Percentiles rank a stretch among this genome's conserved stretches.
These are phyloP conservation scores for Begonia masoniana DNA, from an alignment of 306 rosid genomes.

Conservation along the genomic window DNA sequence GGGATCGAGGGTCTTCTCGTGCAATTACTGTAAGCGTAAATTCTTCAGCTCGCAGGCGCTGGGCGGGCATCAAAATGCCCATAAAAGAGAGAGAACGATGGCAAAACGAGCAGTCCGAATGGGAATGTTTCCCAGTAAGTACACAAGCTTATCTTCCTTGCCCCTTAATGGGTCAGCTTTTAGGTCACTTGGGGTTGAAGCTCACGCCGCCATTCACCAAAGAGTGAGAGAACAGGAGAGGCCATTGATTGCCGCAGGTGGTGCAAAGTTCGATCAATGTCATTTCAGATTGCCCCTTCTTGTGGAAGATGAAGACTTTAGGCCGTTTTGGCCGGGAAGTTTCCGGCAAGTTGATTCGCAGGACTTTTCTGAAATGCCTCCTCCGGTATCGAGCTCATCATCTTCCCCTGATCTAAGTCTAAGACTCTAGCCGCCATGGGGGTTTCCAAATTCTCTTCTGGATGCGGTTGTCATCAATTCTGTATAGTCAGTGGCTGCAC, in stretches of 20 bases:
- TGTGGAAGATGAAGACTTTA: slow-evolving; percentile 45
- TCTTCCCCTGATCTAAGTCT: slow-evolving; percentile 68
- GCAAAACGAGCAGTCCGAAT: slow-evolving; percentile 74
- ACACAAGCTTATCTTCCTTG: slow-evolving; percentile 63
- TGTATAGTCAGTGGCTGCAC: too few species aligned
- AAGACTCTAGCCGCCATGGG: slow-evolving; percentile 30
- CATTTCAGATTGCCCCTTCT: slow-evolving; percentile 33
- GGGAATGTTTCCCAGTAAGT: slow-evolving; percentile 56
- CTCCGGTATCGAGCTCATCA: slow-evolving; percentile 25
- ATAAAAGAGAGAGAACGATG: slow-evolving; percentile 84
- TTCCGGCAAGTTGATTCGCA: slow-evolving; percentile 36
- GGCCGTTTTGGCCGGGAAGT: slow-evolving; percentile 78
- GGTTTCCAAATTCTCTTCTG: too few species aligned
- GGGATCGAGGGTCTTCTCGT: slow-evolving; percentile 59
- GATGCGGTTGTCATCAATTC: too few species aligned
- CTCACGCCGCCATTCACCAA: slow-evolving; percentile 61
- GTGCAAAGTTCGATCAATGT: slow-evolving; percentile 44
- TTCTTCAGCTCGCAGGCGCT: slow-evolving; percentile 90
- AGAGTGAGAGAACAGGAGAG: slow-evolving; percentile 22
- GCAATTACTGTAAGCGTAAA: slow-evolving; percentile 75
- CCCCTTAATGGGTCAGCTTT: slow-evolving; percentile 76
- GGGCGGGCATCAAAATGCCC: slow-evolving; percentile 93
- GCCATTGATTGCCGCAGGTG: slow-evolving; percentile 28
- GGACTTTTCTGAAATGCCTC: not conserved
- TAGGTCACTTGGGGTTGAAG: slow-evolving; percentile 59